These are phyloP conservation scores for Asclepias syriaca DNA, from an alignment of 257 asterid genomes.

Conservation along the genomic window DNA sequence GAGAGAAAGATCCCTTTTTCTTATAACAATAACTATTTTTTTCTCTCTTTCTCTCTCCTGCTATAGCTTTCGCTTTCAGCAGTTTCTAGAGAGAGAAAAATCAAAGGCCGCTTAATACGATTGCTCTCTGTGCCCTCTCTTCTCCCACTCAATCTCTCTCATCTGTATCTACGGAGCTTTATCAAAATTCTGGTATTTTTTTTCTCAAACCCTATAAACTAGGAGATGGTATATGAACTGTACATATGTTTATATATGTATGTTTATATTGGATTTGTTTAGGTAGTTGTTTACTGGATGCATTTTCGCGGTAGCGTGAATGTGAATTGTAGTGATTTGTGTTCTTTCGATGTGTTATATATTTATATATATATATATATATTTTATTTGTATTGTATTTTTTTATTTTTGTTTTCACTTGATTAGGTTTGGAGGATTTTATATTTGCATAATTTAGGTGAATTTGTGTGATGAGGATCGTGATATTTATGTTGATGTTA, in stretches of 20 bases:
- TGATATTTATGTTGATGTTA: conserved; percentile 22
- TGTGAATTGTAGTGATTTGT: background rate
- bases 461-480: conserved; percentile 12
- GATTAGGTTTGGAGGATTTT: background rate
- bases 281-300: background rate
- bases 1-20: background rate
- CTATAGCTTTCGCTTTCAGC: background rate
- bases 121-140: background rate
- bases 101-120: background rate
- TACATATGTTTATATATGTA: background rate
- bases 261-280: background rate
- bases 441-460: background rate
- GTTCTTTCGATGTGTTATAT: background rate
- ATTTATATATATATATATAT: too few species aligned
- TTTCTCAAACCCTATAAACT: conserved; percentile 9
- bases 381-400: background rate
- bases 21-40: background rate
- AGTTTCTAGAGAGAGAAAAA: conserved; percentile 7
- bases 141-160: background rate
- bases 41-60: background rate
- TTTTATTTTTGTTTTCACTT: background rate
- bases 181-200: background rate
- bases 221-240: background rate
- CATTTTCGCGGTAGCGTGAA: background rate
- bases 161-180: background rate